phyloP scores from a whole-genome alignment of 2,329 filamentous ascomycete species.

The Tothia fuscella region DNA sequence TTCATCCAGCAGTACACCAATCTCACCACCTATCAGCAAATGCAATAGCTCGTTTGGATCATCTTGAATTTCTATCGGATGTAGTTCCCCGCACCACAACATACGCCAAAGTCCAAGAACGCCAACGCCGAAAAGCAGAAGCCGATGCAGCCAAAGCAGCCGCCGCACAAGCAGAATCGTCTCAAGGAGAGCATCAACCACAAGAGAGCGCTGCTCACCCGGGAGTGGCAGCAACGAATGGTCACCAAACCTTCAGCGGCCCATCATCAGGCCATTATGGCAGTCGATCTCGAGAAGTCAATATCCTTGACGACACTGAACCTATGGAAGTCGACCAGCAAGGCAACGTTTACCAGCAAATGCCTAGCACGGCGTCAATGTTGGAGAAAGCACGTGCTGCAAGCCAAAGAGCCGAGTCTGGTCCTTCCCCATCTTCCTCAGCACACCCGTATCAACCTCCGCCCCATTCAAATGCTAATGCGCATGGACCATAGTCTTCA shows the following conservation, averaged over 20 bases:
- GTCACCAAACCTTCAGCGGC: too few relatives aligned
- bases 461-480: too few relatives aligned
- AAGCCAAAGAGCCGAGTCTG: constrained; percentile 3
- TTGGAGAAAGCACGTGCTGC: constrained; percentile 7
- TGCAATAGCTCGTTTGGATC: constrained; percentile 78
- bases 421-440: background rate
- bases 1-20: constrained; percentile 2
- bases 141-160: constrained; percentile 3
- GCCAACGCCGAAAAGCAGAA: constrained; percentile 6
- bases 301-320: background rate
- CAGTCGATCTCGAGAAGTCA: too few relatives aligned
- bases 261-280: too few relatives aligned
- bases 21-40: constrained; percentile 44
- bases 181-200: too few relatives aligned
- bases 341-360: too few relatives aligned
- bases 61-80: constrained; percentile 88
- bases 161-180: too few relatives aligned
- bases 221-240: too few relatives aligned
- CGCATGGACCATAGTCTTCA: too few relatives aligned
- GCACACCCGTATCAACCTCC: too few relatives aligned
- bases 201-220: too few relatives aligned
- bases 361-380: constrained; percentile 5
- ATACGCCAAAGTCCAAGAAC: constrained; percentile 67
- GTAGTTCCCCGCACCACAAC: constrained; percentile 77
- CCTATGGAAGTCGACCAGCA: constrained; percentile 8